Base-by-base conservation (phyloP, 2,329 filamentous ascomycete species). In the Botryotinia narcissicola region DNA sequence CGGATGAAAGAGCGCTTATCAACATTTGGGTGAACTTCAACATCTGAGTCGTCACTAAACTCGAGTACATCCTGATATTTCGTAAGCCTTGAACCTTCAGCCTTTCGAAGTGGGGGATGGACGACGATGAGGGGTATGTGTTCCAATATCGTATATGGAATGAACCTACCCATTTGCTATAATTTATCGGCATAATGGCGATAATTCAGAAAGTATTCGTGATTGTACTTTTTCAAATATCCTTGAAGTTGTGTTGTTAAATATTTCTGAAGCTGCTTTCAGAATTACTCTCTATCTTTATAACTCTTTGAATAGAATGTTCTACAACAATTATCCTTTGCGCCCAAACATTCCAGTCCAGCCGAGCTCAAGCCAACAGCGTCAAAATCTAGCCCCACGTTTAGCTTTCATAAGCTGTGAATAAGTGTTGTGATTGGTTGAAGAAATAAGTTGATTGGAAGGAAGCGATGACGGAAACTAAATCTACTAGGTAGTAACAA, bases 1-100 rank as follows among this genome's bases (percentile, higher is more conserved):
- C 95, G 93, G 82, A 99, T 99, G 84, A 99, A 99, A 75, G 95
- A 98, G 70, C 92, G 90, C 84, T 99, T 99, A 85, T 99, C 96
- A 82, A 99, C 96, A 82, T 99, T 99, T 75, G 96, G 96, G 83
- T 99, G 96, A 70, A 98, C 96, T 85, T 99, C 96, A 79, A 99
- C 91, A 81, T 99, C 96, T 70, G 94, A 98, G 84, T 99, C 96
- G 84, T 99, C 96, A 80, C 94, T 97, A 81, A 99, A 91, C 90
- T 99, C 96, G 81, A 99, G 89, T 74, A 92, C 91, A 82, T 98
- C 93, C 91, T 93, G 42, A 71, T 48, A 46, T 61, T 73, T 62
- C 73, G 78, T 82, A 75, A 82, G 81, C 78, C 75, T 79, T 72
- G 77, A 76, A 74, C 59, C n/a, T 78, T 78, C 77, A 79, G 76